Conservation (phyloP, 768 basidiomycete species). For the Arthromyces matolae region DNA sequence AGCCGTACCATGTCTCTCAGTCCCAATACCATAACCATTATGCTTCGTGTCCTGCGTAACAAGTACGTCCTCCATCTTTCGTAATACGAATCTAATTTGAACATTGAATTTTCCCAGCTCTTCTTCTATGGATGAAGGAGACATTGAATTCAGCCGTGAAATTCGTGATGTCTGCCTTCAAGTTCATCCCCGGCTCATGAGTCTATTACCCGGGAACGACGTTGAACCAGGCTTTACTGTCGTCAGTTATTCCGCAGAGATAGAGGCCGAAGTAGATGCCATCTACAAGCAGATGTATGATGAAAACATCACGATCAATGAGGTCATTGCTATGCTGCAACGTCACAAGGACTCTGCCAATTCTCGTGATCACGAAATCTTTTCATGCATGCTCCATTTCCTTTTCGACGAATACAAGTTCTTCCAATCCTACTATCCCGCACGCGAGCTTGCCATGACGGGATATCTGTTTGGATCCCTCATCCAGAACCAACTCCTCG, state of each 20-base stretch:
- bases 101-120: slow-evolving; percentile 45
- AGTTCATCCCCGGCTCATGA: slow-evolving; percentile 95
- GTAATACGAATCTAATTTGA: neutral
- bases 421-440: slow-evolving; percentile 94
- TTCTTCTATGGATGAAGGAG: slow-evolving; percentile 67
- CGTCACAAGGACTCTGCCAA: slow-evolving; percentile 80
- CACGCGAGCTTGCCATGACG: slow-evolving; percentile 92
- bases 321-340: slow-evolving; percentile 86
- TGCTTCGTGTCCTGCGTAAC: slow-evolving; percentile 83
- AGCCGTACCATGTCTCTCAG: slow-evolving; percentile 83
- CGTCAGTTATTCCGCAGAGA: slow-evolving; percentile 81
- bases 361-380: slow-evolving; percentile 88
- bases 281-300: slow-evolving; percentile 99
- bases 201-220: slow-evolving; percentile 80
- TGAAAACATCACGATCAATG: slow-evolving; percentile 90
- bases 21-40: slow-evolving; percentile 86
- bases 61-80: slow-evolving; percentile 46
- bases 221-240: slow-evolving; percentile 90
- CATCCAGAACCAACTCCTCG: slow-evolving; percentile 89
- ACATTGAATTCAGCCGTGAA: slow-evolving; percentile 85
- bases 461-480: slow-evolving; percentile 95
- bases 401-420: slow-evolving; percentile 99
- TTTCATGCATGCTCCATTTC: slow-evolving; percentile 99
- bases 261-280: slow-evolving; percentile 88
- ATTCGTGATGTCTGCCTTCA: slow-evolving; percentile 91